Percentiles rank a stretch among this genome's conserved stretches.
Conservation (phyloP, 106 monocot species). For the Dendrobium huoshanense region DNA sequence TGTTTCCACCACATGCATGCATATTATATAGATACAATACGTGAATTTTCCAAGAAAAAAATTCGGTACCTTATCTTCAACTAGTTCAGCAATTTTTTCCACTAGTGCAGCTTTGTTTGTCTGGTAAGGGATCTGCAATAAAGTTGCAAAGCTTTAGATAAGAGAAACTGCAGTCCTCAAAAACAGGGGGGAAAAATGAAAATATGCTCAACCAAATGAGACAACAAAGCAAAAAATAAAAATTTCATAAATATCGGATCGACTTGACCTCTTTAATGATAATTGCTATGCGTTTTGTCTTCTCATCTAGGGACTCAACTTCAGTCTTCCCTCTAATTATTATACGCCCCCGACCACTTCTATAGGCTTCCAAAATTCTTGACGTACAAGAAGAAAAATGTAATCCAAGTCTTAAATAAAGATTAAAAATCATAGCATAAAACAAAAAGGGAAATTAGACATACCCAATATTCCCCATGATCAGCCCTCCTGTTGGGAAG, state of each 20-base stretch:
- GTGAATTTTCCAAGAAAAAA: neutral
- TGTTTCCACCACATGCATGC: neutral
- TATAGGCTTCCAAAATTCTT: constrained; percentile 95
- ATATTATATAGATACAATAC: neutral
- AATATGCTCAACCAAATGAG: neutral
- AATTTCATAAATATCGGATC: neutral
- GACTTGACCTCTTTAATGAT: constrained; percentile 78
- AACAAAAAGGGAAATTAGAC: neutral
- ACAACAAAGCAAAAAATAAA: neutral
- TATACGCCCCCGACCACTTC: constrained; percentile 83
- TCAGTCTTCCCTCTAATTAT: constrained; percentile 95
- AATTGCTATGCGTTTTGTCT: constrained; percentile 68
- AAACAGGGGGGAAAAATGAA: neutral
- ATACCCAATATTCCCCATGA: constrained; percentile 94
- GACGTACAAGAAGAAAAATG: neutral
- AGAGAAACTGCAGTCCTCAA: neutral
- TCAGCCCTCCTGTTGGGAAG: constrained; percentile 95
- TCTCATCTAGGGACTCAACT: constrained; percentile 76
- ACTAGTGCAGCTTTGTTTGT: constrained; percentile 91
- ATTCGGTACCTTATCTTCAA: constrained; percentile 78
- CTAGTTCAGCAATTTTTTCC: constrained; percentile 91
- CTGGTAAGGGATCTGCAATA: constrained; percentile 88
- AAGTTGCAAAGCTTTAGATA: constrained; percentile 7
- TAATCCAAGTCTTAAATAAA: constrained; percentile 4
- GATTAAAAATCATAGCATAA: neutral